phyloP scores from a whole-genome alignment of 371 early-diverging fungal genomes.

The Mortierella sp. region DNA sequence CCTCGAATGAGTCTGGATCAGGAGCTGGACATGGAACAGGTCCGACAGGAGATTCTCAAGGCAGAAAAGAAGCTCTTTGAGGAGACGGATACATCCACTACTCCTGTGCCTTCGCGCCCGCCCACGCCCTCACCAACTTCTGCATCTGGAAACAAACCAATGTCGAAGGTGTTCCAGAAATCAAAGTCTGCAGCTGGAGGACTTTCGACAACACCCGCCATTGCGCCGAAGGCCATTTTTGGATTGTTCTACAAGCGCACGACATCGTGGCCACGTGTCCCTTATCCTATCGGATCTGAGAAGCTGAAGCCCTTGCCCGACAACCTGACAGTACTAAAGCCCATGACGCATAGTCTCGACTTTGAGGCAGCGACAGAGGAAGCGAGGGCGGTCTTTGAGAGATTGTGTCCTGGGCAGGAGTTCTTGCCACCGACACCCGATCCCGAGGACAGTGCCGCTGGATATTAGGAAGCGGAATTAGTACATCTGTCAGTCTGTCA shows the following conservation, averaged over 20 bases:
- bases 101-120: constrained; percentile 36
- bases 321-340: constrained; percentile 61
- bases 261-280: constrained; percentile 44
- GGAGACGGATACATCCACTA: constrained; percentile 15
- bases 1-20: constrained; percentile 54
- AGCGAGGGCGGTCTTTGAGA: constrained; percentile 62
- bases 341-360: constrained; percentile 57
- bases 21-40: constrained; percentile 52
- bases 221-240: constrained; percentile 44
- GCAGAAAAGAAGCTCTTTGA: constrained; percentile 55
- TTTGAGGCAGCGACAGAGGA: constrained; percentile 62
- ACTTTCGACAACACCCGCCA: constrained; percentile 7
- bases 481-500: too few relatives aligned
- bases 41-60: constrained; percentile 46
- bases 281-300: constrained; percentile 38
- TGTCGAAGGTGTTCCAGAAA: constrained; percentile 25
- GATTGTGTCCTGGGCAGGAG: constrained; percentile 60
- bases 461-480: constrained; percentile 6
- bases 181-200: constrained; percentile 28
- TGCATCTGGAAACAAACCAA: constrained; percentile 14
- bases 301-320: constrained; percentile 55
- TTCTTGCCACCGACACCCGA: constrained; percentile 69
- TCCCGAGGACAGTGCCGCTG: constrained; percentile 52
- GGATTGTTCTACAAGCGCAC: constrained; percentile 62
- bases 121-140: constrained; percentile 29